Evolutionary conservation across 331 rosid genomes (phyloP).

Genomic region (Acacia concinna): DNA sequence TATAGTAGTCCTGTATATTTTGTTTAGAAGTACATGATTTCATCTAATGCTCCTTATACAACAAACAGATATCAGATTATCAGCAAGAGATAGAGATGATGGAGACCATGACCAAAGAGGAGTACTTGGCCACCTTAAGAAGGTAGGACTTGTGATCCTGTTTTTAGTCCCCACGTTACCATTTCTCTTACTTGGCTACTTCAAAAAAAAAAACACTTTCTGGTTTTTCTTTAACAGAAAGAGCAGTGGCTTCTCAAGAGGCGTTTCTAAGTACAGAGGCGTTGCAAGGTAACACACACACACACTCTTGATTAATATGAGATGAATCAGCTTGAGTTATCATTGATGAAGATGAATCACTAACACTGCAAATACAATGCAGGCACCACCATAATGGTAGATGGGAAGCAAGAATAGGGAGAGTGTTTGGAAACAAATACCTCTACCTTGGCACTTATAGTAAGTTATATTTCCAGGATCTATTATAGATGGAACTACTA

Average conservation of each 20-base stretch:
- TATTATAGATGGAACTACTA: not conserved
- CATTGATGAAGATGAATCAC: not conserved
- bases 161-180: not conserved
- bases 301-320: not conserved
- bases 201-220: not conserved
- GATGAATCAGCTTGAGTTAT: not conserved
- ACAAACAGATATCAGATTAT: constrained; percentile 64
- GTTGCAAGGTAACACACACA: too few relatives aligned
- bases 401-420: constrained; percentile 92
- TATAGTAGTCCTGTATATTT: not conserved
- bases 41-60: constrained; percentile 18
- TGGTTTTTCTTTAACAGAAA: constrained; percentile 46
- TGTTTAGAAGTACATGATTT: not conserved
- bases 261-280: constrained; percentile 85
- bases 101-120: constrained; percentile 83
- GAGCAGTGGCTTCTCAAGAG: constrained; percentile 95
- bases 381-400: constrained; percentile 92
- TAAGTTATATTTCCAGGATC: constrained; percentile 38
- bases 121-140: constrained; percentile 82
- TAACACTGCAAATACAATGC: constrained; percentile 21
- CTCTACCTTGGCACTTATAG: constrained; percentile 89
- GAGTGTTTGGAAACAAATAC: constrained; percentile 89
- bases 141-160: constrained; percentile 46
- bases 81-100: constrained; percentile 69
- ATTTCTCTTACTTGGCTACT: not conserved